phyloP scores from a whole-genome alignment of 257 asterid genomes.

The Nicotiana benthamiana region DNA sequence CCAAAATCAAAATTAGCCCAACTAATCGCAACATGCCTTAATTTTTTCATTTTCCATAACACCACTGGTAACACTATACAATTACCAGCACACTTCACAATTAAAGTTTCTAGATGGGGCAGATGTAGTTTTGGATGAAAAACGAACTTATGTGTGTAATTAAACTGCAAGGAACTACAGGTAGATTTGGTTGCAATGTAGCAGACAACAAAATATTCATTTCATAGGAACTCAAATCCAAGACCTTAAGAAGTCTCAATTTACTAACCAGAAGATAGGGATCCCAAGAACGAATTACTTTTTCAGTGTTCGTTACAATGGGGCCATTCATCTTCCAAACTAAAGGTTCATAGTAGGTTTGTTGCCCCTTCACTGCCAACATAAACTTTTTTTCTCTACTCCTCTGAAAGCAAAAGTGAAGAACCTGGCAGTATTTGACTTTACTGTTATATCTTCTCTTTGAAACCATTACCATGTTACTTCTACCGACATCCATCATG shows the following conservation, averaged over 20 bases:
- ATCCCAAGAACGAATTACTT: too few relatives aligned
- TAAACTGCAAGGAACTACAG: neutral
- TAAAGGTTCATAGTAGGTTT: neutral
- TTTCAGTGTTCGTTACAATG: too few relatives aligned
- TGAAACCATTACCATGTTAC: neutral
- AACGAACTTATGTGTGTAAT: rapidly evolving
- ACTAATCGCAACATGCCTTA: neutral
- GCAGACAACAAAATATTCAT: neutral
- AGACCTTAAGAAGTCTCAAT: neutral
- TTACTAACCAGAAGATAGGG: neutral
- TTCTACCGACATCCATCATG: neutral
- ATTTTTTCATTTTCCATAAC: neutral
- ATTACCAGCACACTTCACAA: neutral
- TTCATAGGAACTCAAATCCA: neutral
- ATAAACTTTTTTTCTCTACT: neutral
- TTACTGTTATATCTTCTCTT: neutral
- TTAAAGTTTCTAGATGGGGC: neutral
- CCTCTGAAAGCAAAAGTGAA: neutral
- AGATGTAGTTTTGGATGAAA: neutral
- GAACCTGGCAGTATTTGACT: neutral
- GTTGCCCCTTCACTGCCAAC: neutral
- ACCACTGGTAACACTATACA: too few relatives aligned
- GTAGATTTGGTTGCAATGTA: neutral
- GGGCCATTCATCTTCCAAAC: too few relatives aligned
- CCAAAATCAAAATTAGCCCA: neutral